Conservation (phyloP, 1,284 basidiomycete genomes). For the Fomitopsis palustris region DNA sequence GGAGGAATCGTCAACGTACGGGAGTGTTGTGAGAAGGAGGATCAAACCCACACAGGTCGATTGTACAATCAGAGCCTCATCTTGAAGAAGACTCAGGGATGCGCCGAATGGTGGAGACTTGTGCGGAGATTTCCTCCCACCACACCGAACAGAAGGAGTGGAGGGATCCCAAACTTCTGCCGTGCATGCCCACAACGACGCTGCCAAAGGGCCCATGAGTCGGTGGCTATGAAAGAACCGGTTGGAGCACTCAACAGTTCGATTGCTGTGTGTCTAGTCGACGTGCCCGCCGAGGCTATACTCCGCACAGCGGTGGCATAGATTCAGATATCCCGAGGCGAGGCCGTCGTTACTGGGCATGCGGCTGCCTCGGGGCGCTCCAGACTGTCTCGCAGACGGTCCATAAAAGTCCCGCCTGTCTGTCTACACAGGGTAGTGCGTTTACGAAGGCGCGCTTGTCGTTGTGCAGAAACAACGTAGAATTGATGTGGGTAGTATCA, state of each 20-base stretch:
- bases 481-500: not conserved
- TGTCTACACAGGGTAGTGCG: not conserved
- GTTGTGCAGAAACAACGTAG: not conserved
- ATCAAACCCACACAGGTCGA: no score
- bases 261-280: not conserved
- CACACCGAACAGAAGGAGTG: not conserved
- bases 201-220: not conserved
- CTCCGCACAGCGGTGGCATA: not conserved
- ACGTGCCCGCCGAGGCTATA: not conserved
- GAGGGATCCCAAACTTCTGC: not conserved
- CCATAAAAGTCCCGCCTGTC: not conserved
- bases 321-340: not conserved
- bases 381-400: not conserved
- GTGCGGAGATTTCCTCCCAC: not conserved
- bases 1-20: no score
- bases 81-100: no score
- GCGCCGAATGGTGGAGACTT: no score
- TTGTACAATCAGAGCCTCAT: no score
- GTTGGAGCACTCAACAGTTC: not conserved
- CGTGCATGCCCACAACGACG: not conserved
- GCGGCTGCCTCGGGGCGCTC: not conserved
- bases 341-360: not conserved
- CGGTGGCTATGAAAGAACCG: not conserved
- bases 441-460: not conserved
- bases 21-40: no score